A percentile compares a stretch with the other conserved stretches of the same genome.
Conservation (phyloP, 2,329 filamentous ascomycete genomes). For the Ophiostoma piceae region DNA sequence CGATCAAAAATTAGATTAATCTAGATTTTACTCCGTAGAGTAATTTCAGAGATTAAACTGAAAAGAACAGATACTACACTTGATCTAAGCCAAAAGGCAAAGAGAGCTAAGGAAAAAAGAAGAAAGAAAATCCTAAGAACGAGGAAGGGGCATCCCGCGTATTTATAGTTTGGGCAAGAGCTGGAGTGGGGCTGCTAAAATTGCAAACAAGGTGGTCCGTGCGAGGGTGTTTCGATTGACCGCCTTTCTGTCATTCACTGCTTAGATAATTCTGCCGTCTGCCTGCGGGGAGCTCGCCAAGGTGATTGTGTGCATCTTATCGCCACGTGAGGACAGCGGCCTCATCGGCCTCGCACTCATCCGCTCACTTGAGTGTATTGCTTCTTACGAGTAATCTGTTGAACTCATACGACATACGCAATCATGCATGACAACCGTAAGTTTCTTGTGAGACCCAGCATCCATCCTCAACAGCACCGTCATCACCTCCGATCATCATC, state of each 20-base stretch:
- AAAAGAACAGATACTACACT: constrained; percentile 97
- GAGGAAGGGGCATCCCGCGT: not conserved
- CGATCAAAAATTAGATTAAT: constrained; percentile 78
- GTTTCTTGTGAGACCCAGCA: constrained; percentile 8
- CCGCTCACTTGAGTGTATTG: not conserved
- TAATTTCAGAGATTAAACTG: constrained; percentile 93
- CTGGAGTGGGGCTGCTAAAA: constrained; percentile 25
- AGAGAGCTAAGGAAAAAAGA: constrained; percentile 52
- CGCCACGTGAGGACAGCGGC: not conserved
- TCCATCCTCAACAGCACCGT: not conserved
- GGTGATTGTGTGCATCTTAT: not conserved
- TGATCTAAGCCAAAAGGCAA: constrained; percentile 73
- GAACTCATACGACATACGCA: not conserved
- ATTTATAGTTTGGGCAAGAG: constrained; percentile 25
- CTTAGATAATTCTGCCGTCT: not conserved
- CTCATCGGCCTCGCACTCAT: not conserved
- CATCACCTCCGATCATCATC: not conserved
- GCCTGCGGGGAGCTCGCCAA: not conserved
- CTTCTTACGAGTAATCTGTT: not conserved
- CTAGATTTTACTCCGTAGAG: constrained; percentile 65
- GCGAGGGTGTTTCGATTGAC: constrained; percentile 19
- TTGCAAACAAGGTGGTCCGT: constrained; percentile 25
- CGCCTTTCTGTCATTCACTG: not conserved
- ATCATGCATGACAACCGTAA: constrained; percentile 27
- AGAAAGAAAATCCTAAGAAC: constrained; percentile 32